Percentiles rank a stretch among this genome's conserved stretches.
Conservation (phyloP, 140 eudicot genomes). For the Erigeron philadelphicus region DNA sequence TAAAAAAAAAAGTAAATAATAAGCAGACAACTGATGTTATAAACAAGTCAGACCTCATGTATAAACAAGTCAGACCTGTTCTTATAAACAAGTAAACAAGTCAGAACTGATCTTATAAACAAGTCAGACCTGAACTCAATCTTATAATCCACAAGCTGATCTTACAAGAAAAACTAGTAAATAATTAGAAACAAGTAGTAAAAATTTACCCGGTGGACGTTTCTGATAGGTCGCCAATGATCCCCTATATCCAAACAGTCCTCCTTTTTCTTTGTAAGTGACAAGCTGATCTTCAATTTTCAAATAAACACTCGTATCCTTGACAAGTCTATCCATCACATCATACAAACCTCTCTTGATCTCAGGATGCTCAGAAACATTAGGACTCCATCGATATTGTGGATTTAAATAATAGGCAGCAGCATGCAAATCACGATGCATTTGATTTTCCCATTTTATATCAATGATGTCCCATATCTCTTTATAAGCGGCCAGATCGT, state of each 20-base stretch:
- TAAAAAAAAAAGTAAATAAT: too few relatives aligned
- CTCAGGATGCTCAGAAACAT: neutral
- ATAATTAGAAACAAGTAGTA: neutral
- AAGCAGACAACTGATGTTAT: too few relatives aligned
- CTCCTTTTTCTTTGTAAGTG: neutral
- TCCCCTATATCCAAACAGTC: neutral
- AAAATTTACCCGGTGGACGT: neutral
- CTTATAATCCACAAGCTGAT: too few relatives aligned
- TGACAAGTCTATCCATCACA: neutral
- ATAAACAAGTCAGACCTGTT: too few relatives aligned
- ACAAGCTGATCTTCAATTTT: neutral
- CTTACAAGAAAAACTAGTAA: too few relatives aligned
- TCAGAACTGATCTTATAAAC: too few relatives aligned
- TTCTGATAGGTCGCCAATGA: neutral
- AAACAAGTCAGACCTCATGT: too few relatives aligned
- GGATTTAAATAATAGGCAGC: conserved; percentile 14
- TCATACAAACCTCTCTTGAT: conserved; percentile 3
- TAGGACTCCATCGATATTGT: conserved; percentile 5
- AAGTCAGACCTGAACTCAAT: too few relatives aligned
- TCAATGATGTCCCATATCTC: conserved; percentile 18
- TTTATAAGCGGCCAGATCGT: conserved; percentile 3
- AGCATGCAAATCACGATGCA: conserved; percentile 14
- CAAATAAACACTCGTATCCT: neutral
- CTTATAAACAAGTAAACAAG: too few relatives aligned
- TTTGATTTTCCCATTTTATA: conserved; percentile 4